Base-by-base conservation (phyloP, 768 basidiomycete genomes). In the Lactarius trivialis region DNA sequence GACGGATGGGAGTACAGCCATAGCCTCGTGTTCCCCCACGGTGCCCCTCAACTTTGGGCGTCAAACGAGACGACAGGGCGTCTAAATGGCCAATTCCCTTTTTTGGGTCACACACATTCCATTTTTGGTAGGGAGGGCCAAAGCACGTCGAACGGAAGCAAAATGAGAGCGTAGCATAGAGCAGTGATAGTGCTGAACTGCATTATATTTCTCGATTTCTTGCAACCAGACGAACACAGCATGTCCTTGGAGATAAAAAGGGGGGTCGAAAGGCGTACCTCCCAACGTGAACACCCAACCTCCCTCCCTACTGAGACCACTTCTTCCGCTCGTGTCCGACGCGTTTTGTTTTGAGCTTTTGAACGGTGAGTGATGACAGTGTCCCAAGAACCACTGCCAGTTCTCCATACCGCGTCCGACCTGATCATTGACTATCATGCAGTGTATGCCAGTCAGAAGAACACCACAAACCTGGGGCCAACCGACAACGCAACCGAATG, bases 371-470 rank as follows among this genome's bases (percentile, higher is more conserved):
- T 54, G n/a, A 19, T 28, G 19, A 56, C n/a, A 24, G 52, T 19
- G 34, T 2, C 36, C 41, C n/a, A 6, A 12, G 26, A 41, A 14
- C 30, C 11, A 3, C 33, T 39, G 28, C 52, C 34, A 14, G n/a
- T 36, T 34, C 21, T 11, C 21, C 32, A 8, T 43, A 52, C 30
- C 24, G 15, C 28, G 8, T 24, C 48, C 5, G 26, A 33, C 1
- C 8, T 21, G 45, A 39, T 41, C 21, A 28, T n/a, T 63, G 36
- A 63, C 52, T 41, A n/a, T 41, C 30, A 45, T 33, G 21, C n/a
- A 63, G 61, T 49, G 41, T 8, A 63, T 58, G 61, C 17, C 52
- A 2, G 17, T 33, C 43, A 45, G 14, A 49, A 33, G 39, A 63
- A 26, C 21, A 39, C 24, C 56, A 53, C 12, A 33, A 58, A 26